phyloP scores from a whole-genome alignment of 176 grass and related monocot genomes.

The Tillandsia leiboldiana region DNA sequence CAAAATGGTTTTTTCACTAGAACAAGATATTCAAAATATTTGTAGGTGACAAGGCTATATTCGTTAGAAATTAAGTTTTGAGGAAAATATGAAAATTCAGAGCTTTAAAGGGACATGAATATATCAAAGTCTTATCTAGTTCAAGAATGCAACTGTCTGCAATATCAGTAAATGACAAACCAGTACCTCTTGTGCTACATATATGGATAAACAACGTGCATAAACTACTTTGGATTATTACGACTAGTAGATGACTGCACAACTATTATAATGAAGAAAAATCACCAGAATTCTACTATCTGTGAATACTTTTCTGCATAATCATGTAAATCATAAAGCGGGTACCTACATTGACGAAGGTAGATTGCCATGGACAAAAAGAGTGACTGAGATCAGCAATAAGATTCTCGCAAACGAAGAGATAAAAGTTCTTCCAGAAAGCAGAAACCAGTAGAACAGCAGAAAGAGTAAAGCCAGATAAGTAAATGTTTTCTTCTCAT shows the following conservation, averaged over 20 bases:
- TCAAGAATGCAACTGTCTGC: background rate
- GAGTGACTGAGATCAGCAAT: conserved; percentile 54
- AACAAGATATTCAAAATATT: too few relatives aligned
- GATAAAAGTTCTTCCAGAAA: conserved; percentile 85
- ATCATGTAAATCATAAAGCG: conserved; percentile 11
- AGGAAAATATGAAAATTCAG: too few relatives aligned
- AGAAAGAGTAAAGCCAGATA: conserved; percentile 59
- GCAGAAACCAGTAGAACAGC: conserved; percentile 91
- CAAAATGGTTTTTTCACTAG: background rate
- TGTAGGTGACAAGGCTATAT: too few relatives aligned
- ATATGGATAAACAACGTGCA: background rate
- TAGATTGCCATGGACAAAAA: conserved; percentile 74
- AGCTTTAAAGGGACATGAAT: too few relatives aligned
- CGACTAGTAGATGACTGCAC: background rate
- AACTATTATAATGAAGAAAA: background rate
- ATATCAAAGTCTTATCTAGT: background rate
- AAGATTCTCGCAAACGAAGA: conserved; percentile 66
- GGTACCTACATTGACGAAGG: conserved; percentile 46
- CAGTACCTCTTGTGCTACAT: background rate
- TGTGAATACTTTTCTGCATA: background rate
- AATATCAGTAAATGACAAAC: background rate
- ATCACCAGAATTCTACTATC: background rate
- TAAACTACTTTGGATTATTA: background rate
- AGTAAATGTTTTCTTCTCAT: conserved; percentile 92
- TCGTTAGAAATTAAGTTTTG: too few relatives aligned